Conservation (phyloP, 495 filamentous ascomycete species). For the Xylaria scruposa region DNA sequence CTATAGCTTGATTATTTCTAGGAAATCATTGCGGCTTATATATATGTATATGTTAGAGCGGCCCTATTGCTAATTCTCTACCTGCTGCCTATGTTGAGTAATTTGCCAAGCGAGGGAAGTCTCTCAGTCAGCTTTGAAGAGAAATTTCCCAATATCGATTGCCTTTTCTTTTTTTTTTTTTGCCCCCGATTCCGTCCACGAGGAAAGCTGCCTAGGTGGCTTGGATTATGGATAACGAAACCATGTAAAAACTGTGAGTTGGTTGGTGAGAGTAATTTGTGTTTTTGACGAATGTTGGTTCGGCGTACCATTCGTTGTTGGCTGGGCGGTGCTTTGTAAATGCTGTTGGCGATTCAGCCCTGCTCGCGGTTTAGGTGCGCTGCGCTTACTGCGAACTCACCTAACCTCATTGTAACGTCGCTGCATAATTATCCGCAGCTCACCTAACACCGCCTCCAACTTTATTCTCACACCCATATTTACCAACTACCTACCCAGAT, state of each 20-base stretch:
- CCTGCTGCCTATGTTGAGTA: neutral
- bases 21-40: neutral
- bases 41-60: neutral
- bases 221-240: neutral
- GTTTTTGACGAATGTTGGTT: neutral
- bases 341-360: slow-evolving; percentile 13
- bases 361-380: neutral
- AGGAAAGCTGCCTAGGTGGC: neutral
- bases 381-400: neutral
- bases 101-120: neutral
- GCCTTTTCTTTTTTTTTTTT: neutral
- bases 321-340: neutral
- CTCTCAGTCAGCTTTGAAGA: neutral
- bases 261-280: slow-evolving; percentile 4
- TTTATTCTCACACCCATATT: slow-evolving; percentile 9
- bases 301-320: slow-evolving; percentile 4
- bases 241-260: neutral
- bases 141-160: slow-evolving; percentile 4
- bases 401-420: neutral
- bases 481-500: neutral
- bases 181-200: neutral
- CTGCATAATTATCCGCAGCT: slow-evolving; percentile 3
- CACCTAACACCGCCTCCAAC: slow-evolving; percentile 7
- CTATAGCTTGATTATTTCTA: neutral
- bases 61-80: neutral